A percentile compares a stretch with the other conserved stretches of the same genome.
These are phyloP conservation scores for Medakamo hakoo DNA, from an alignment of 139 green algal species.

Conservation along the genomic window DNA sequence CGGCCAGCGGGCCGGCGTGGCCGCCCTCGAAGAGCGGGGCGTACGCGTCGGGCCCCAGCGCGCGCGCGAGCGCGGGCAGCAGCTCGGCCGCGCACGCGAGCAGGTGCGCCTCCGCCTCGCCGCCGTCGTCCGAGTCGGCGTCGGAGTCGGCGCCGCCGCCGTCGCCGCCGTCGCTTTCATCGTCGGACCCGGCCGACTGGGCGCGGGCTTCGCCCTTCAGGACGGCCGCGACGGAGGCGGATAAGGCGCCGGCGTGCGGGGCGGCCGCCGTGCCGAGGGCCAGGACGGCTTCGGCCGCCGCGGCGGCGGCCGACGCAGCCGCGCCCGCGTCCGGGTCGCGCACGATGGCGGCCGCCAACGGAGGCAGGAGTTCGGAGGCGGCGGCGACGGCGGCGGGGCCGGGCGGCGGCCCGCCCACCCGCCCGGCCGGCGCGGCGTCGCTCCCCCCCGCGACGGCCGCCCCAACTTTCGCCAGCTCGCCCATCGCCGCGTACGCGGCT, in stretches of 20 bases:
- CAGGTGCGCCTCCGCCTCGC: constrained; percentile 50
- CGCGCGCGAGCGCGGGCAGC: constrained; percentile 29
- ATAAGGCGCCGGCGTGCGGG: constrained; percentile 7
- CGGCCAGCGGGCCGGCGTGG: constrained; percentile 30
- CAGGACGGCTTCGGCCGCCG: not conserved
- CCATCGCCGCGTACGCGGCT: constrained; percentile 18
- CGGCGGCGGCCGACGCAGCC: too few relatives aligned
- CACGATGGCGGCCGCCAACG: not conserved
- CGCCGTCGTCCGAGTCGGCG: constrained; percentile 10
- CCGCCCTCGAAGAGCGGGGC: constrained; percentile 30
- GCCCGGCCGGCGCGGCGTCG: too few relatives aligned
- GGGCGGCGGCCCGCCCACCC: too few relatives aligned
- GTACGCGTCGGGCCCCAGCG: constrained; percentile 29
- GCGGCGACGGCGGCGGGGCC: not conserved
- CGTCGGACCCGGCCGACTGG: constrained; percentile 12
- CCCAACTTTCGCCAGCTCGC: constrained; percentile 12
- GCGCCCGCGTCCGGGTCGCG: not conserved
- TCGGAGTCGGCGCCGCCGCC: constrained; percentile 2
- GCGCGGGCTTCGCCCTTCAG: constrained; percentile 25
- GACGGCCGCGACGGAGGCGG: constrained; percentile 14
- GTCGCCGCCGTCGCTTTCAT: not conserved
- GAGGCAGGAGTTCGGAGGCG: not conserved
- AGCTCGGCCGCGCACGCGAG: constrained; percentile 39
- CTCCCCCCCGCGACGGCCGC: not conserved
- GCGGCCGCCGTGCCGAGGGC: constrained; percentile 1